Evolutionary conservation across 2,329 filamentous ascomycete species (phyloP).

Genomic region (Aspergillus sp.): DNA sequence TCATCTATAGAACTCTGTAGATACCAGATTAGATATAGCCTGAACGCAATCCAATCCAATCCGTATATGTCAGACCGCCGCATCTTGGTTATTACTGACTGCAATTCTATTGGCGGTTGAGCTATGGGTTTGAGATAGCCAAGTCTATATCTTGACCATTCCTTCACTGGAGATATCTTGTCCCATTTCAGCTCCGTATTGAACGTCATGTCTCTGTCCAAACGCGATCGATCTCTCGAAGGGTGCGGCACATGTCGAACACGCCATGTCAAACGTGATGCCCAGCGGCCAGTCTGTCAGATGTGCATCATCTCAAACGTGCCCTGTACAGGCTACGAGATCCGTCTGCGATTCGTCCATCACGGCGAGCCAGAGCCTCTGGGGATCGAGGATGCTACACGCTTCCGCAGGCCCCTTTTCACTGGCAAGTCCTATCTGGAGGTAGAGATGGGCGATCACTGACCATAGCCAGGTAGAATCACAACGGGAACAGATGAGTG

Average conservation of each 20-base stretch:
- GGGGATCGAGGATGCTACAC: slow-evolving; percentile 8
- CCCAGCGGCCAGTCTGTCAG: slow-evolving; percentile 34
- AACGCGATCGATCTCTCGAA: slow-evolving; percentile 1
- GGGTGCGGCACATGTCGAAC: slow-evolving; percentile 26
- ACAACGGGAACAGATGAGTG: slow-evolving; percentile 30
- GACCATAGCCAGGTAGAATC: slow-evolving; percentile 13
- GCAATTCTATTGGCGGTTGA: too few species aligned
- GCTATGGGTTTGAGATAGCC: not conserved
- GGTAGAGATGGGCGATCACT: not conserved
- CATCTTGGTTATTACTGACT: too few species aligned
- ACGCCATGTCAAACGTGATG: slow-evolving; percentile 43
- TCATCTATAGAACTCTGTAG: not conserved
- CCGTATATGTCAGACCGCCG: too few species aligned
- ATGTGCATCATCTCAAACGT: slow-evolving; percentile 32
- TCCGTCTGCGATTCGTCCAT: slow-evolving; percentile 31
- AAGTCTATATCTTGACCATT: not conserved
- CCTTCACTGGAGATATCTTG: not conserved
- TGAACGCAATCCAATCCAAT: too few species aligned
- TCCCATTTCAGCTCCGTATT: not conserved
- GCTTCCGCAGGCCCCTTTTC: slow-evolving; percentile 40
- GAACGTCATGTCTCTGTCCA: not conserved
- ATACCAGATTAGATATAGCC: not conserved
- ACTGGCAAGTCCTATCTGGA: slow-evolving; percentile 12
- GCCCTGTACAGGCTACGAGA: slow-evolving; percentile 36
- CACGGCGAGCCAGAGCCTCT: slow-evolving; percentile 7